Conservation (phyloP, 2,329 filamentous ascomycete species). For the Ascochyta fabae region DNA sequence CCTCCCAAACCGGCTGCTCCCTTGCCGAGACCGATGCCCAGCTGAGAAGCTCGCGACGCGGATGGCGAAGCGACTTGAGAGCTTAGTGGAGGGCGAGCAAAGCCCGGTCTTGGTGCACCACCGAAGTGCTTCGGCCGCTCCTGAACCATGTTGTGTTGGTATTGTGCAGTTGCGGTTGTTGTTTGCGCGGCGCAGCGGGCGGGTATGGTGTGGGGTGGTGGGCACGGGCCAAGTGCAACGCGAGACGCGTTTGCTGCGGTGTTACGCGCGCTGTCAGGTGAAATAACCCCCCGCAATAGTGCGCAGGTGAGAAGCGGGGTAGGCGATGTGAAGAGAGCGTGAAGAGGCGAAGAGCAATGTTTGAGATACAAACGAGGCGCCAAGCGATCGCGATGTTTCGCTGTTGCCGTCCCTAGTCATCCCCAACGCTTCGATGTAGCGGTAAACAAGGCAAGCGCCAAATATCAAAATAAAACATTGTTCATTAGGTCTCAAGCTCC, state of each 20-base stretch:
- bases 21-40: slow-evolving; percentile 31
- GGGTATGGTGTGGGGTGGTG: background rate
- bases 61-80: background rate
- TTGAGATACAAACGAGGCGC: background rate
- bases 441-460: background rate
- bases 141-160: slow-evolving; percentile 6
- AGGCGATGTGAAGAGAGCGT: background rate
- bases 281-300: slow-evolving; percentile 2
- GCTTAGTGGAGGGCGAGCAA: background rate
- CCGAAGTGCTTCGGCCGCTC: slow-evolving; percentile 11
- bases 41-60: slow-evolving; percentile 19
- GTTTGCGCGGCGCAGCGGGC: background rate
- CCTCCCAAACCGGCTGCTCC: slow-evolving; percentile 26
- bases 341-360: background rate
- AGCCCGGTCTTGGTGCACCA: slow-evolving; percentile 13
- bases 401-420: background rate
- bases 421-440: slow-evolving; percentile 1
- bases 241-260: slow-evolving; percentile 17
- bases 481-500: slow-evolving; percentile 46
- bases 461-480: slow-evolving; percentile 8
- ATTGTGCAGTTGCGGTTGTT: slow-evolving; percentile 2
- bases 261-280: slow-evolving; percentile 22
- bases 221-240: background rate
- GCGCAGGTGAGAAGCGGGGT: slow-evolving; percentile 4
- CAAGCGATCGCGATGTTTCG: background rate